Evolutionary conservation across 441 rosid species (phyloP).

Genomic region (Populus hybrid): DNA sequence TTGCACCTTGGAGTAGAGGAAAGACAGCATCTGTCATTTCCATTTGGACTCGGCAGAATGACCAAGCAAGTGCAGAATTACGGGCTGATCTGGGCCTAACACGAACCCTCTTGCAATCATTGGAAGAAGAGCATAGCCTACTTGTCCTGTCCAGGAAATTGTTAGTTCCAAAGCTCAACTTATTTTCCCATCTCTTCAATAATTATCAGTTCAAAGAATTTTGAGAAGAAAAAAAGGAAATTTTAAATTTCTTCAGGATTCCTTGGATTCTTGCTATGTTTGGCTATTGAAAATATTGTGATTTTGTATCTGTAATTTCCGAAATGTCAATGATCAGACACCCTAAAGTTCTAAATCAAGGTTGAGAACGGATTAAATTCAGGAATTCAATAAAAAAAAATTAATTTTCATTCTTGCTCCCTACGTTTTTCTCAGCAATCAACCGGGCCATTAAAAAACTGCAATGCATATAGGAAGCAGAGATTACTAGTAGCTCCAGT

Average conservation of each 20-base stretch:
- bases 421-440: neutral
- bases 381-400: neutral
- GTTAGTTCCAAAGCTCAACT: neutral
- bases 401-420: neutral
- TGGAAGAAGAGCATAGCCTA: conserved; percentile 90
- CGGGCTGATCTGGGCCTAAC: conserved; percentile 95
- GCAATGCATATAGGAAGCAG: neutral
- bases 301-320: neutral
- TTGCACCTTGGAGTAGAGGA: conserved; percentile 82
- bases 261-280: neutral
- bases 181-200: neutral
- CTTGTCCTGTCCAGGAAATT: conserved; percentile 55
- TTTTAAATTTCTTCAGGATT: neutral
- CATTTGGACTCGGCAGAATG: conserved; percentile 92
- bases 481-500: conserved; percentile 84
- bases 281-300: neutral
- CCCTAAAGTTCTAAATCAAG: neutral
- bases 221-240: too few relatives aligned
- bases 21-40: conserved; percentile 92
- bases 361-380: neutral
- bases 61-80: conserved; percentile 92
- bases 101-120: conserved; percentile 93
- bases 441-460: neutral
- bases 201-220: neutral
- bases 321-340: neutral